These are phyloP conservation scores for Entrophospora sp. DNA, from an alignment of 192 early-diverging fungal genomes.

Conservation along the genomic window DNA sequence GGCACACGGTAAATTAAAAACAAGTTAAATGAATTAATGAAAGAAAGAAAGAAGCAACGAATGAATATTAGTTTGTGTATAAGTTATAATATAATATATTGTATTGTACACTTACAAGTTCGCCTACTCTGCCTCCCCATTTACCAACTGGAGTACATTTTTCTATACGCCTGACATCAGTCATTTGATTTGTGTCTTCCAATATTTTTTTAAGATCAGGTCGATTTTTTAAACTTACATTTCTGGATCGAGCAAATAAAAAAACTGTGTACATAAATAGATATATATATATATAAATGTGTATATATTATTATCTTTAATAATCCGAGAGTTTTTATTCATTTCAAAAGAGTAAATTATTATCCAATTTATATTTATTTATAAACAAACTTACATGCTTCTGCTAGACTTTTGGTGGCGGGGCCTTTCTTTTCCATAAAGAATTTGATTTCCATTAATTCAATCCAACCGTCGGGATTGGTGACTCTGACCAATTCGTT, in stretches of 20 bases:
- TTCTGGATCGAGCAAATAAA: background rate
- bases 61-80: no score
- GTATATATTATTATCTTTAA: no score
- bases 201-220: background rate
- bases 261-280: background rate
- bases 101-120: constrained; percentile 14
- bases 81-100: no score
- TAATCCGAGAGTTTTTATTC: no score
- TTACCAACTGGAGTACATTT: background rate
- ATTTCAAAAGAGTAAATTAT: background rate
- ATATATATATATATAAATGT: background rate
- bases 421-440: background rate
- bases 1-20: no score
- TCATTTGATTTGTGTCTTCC: background rate
- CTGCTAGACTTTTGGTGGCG: background rate
- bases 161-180: background rate
- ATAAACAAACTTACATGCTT: constrained; percentile 2
- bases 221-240: background rate
- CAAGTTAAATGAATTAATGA: no score
- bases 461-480: constrained; percentile 7
- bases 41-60: no score
- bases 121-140: background rate
- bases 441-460: background rate
- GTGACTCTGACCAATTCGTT: constrained; percentile 3
- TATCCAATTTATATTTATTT: background rate